Evolutionary conservation across 257 asterid genomes (phyloP).

Genomic region (Lavandula angustifolia): DNA sequence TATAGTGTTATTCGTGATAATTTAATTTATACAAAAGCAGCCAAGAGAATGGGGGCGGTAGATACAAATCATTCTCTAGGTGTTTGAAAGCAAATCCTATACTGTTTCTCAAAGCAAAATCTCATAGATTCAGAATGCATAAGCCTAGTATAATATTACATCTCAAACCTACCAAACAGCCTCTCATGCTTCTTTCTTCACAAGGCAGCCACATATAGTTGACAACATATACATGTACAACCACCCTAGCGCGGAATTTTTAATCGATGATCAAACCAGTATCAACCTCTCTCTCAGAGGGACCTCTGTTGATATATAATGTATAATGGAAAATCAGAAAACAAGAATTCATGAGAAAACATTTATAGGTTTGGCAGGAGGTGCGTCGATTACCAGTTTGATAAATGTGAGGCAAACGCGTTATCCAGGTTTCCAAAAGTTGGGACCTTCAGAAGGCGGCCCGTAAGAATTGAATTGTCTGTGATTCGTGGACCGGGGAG

Average conservation of each 20-base stretch:
- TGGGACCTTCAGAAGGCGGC: slow-evolving; percentile 67
- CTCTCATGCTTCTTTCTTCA: slow-evolving; percentile 22
- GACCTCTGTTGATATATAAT: slow-evolving; percentile 12
- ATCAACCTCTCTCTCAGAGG: not conserved
- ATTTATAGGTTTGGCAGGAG: not conserved
- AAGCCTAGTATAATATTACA: slow-evolving; percentile 12
- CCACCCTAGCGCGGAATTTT: slow-evolving; percentile 14
- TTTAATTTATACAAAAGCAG: slow-evolving; percentile 22
- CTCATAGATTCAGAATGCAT: slow-evolving; percentile 6
- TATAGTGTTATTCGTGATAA: slow-evolving; percentile 27
- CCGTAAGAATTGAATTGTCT: slow-evolving; percentile 59
- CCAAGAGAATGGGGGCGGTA: not conserved
- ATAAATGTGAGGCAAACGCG: slow-evolving; percentile 21
- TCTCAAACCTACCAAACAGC: slow-evolving; percentile 30
- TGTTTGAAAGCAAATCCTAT: slow-evolving; percentile 29
- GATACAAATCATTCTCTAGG: slow-evolving; percentile 30
- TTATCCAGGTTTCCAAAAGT: slow-evolving; percentile 67
- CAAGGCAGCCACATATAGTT: slow-evolving; percentile 26
- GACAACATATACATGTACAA: slow-evolving; percentile 40
- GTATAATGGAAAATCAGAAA: slow-evolving; percentile 21
- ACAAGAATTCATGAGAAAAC: not conserved
- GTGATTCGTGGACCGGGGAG: slow-evolving; percentile 59
- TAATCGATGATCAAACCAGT: not conserved
- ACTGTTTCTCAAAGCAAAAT: slow-evolving; percentile 30
- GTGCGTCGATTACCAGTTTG: slow-evolving; percentile 33